phyloP scores from a whole-genome alignment of 257 asterid species.

The Leonotis leonurus region DNA sequence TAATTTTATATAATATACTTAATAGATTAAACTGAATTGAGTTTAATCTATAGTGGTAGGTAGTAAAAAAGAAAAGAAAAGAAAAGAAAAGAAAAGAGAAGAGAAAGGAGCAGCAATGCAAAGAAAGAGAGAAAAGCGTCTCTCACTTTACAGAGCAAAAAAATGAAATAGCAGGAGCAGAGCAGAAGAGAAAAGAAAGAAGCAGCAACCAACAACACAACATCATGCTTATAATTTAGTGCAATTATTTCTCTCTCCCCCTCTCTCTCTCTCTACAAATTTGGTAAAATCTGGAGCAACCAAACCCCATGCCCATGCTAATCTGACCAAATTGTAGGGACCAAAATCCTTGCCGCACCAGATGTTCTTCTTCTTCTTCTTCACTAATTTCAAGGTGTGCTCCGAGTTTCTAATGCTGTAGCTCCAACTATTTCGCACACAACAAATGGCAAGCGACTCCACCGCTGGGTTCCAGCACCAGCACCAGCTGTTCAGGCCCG shows the following conservation, averaged over 20 bases:
- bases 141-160: slow-evolving; percentile 13
- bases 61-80: too few species aligned
- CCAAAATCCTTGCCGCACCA: neutral
- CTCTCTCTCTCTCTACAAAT: slow-evolving; percentile 21
- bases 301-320: too few species aligned
- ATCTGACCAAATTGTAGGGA: slow-evolving; percentile 17
- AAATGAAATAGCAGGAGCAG: slow-evolving; percentile 3
- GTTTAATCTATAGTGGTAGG: too few species aligned
- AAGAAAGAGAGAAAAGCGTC: neutral
- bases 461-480: slow-evolving; percentile 43
- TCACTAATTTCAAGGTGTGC: neutral
- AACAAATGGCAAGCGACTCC: slow-evolving; percentile 59
- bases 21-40: too few species aligned
- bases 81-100: neutral
- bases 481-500: slow-evolving; percentile 38
- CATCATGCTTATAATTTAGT: neutral
- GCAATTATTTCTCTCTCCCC: slow-evolving; percentile 17
- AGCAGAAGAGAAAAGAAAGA: too few species aligned
- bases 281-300: slow-evolving; percentile 19
- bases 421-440: slow-evolving; percentile 14
- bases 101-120: neutral
- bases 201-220: too few species aligned
- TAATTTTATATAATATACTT: too few species aligned
- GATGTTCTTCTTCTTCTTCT: slow-evolving; percentile 14
- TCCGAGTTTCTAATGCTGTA: slow-evolving; percentile 12